phyloP scores from a whole-genome alignment of 73 alveolate genomes.

The Tetrahymena thermophila region DNA sequence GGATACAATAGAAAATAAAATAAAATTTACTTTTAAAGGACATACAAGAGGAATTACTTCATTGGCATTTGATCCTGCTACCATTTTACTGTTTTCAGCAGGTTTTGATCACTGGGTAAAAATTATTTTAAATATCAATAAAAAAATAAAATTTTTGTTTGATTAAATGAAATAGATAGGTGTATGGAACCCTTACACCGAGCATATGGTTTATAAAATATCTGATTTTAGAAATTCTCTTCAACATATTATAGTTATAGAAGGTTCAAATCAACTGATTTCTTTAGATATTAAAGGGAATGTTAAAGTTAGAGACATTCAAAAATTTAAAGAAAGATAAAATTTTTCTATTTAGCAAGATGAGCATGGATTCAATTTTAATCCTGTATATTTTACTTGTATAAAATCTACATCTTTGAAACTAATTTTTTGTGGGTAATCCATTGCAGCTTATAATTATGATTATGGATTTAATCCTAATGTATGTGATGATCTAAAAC shows the following conservation, averaged over 20 bases:
- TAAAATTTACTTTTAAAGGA: conserved; percentile 55
- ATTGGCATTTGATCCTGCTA: conserved; percentile 62
- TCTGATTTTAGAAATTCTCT: conserved; percentile 63
- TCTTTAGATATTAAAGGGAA: conserved; percentile 69
- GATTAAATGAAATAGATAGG: neutral
- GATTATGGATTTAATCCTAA: conserved; percentile 70
- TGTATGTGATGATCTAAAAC: conserved; percentile 62
- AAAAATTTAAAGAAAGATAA: conserved; percentile 61
- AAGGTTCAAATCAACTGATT: conserved; percentile 55
- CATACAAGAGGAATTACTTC: conserved; percentile 75
- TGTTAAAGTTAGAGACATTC: conserved; percentile 72
- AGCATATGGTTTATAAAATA: conserved; percentile 52
- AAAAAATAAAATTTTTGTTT: neutral
- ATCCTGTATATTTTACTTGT: conserved; percentile 42
- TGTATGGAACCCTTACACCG: conserved; percentile 84
- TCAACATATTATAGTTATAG: conserved; percentile 58
- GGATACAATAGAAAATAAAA: conserved; percentile 65
- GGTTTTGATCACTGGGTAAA: conserved; percentile 78
- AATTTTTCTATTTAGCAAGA: conserved; percentile 59
- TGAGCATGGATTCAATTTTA: conserved; percentile 56
- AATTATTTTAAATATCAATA: neutral
- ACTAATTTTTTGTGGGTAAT: conserved; percentile 59
- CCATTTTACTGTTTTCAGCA: conserved; percentile 64
- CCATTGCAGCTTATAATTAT: conserved; percentile 59
- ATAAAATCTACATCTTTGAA: conserved; percentile 51